Evolutionary conservation across 2,329 filamentous ascomycete genomes (phyloP), one percentile per base, ranked within the genome.

Genomic region (Aspergillus novofumigatus): DNA sequence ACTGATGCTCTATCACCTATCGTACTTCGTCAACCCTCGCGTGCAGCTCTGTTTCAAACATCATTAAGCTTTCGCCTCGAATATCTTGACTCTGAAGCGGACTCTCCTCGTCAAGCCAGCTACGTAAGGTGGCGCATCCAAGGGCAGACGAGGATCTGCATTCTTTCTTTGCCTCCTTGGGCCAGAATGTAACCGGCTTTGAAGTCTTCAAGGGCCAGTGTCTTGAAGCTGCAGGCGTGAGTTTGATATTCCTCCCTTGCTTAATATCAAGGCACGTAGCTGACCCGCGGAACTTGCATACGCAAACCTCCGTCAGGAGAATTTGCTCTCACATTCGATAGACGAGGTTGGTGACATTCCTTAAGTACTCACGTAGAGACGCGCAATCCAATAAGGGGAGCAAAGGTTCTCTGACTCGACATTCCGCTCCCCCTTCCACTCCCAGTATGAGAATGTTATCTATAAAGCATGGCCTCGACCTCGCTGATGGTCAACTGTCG

Each of bases 251-350:
- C 14, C 41, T 48, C 47, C 49, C 47, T 53, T 57, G 42, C 45
- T 47, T 49, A 6, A 11, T 23, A 29, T 32, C 48, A 54, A 51
- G 54, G 54, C 35, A 51, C 47, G 44, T 49, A 42, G 25, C 45
- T 42, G 11, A 47, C 50, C 47, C 53, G 32, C 48, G 26, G 26
- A 32, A 50, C 48, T 23, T 20, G 48, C 23, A 20, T 50, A 50
- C 29, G 48, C 48, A 28, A 32, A 28, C 53, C 45, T 45, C n/a
- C 20, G n/a, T 45, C n/a, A 45, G 42, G 21, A 45, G 42, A 23
- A 45, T 8, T 4, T 23, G 8, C 14, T 17, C 17, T 17, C 6
- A 38, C 32, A 17, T 11, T 10, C 42, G 42, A 9, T 8, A 21
- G 4, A 45, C 21, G 42, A 45, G 21, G 42, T 3, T 45, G 42